Evolutionary conservation across 257 asterid species (phyloP), one percentile per base, ranked within the genome.

Genomic region (Salvia hispanica): DNA sequence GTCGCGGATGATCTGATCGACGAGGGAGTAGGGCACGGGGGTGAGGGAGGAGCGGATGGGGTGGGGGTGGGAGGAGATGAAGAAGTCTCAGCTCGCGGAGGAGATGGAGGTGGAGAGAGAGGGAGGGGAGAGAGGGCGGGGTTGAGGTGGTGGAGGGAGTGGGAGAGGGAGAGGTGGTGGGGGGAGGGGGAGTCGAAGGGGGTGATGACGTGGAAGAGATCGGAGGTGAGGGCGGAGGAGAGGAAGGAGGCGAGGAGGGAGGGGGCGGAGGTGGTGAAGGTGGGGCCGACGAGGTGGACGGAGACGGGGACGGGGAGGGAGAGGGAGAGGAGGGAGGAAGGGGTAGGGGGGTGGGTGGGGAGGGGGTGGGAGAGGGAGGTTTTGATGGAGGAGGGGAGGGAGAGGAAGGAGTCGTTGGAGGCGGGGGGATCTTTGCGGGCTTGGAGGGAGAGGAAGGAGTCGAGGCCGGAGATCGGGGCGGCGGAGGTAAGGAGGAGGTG

Each of bases 191-290:
- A 76, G 25, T 21, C 25, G 25, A 21, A 82, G 82, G 7, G 96
- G 48, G 96, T 80, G 83, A 88, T 90, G 82, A 92, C 95, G 80
- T 88, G 97, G 95, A 82, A 92, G 72, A 58, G 82, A 70, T 88
- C 96, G 84, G 93, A 82, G 75, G 97, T 82, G 74, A 90, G 54
- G 69, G 93, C 74, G 72, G 97, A 88, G 57, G 71, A 6, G 75
- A 92, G 31, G 80, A 83, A 86, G 67, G 95, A 85, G 47, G 91
- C 65, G 58, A 92, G 86, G 40, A 77, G 78, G 60, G 90, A 55
- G 1, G 85, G 81, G 28, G 97, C 82, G 62, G 90, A 78, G 36
- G 91, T 64, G n/a, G 85, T 21, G 85, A 92, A 92, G 44, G 88
- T 69, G 68, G 88, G 56, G 0, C 98, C 98, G 2, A 92, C 96